A percentile compares a stretch with the other conserved stretches of the same genome.
Conservation (phyloP, 1,284 basidiomycete species). For the Erythrobasidium hasegawianum region DNA sequence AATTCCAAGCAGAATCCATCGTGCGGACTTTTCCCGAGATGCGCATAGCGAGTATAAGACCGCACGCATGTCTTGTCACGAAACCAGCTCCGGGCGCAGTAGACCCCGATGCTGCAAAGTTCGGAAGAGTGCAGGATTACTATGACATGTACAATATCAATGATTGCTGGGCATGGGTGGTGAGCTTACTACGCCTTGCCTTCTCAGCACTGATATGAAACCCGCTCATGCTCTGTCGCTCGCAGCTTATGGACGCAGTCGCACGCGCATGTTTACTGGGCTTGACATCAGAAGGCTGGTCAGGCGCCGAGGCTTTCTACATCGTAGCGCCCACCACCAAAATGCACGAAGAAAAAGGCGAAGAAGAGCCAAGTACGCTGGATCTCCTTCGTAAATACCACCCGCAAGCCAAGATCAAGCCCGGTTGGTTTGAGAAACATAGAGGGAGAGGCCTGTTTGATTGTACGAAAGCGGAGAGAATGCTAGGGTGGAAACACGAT, state of each 20-base stretch:
- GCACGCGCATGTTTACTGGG: neutral
- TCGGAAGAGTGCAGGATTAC: no score
- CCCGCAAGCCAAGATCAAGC: neutral
- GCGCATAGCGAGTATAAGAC: constrained; percentile 26
- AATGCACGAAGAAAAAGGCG: neutral
- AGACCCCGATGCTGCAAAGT: no score
- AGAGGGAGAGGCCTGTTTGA: neutral
- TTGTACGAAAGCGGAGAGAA: constrained; percentile 16
- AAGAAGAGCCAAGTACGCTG: neutral
- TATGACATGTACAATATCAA: no score
- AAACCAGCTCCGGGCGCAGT: neutral
- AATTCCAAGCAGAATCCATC: constrained; percentile 28
- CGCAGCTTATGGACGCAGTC: no score
- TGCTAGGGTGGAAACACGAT: constrained; percentile 32
- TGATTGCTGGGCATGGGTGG: no score
- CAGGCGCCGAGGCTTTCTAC: neutral
- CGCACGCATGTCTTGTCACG: constrained; percentile 10
- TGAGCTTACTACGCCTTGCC: no score
- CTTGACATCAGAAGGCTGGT: neutral
- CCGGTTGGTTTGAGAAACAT: neutral
- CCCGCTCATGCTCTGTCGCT: no score
- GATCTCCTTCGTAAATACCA: neutral
- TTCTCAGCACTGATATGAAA: no score
- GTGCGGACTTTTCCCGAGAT: constrained; percentile 24
- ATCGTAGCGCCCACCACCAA: constrained; percentile 2